These are phyloP conservation scores for Poronia punctata DNA, from an alignment of 495 filamentous ascomycete genomes.

Conservation along the genomic window DNA sequence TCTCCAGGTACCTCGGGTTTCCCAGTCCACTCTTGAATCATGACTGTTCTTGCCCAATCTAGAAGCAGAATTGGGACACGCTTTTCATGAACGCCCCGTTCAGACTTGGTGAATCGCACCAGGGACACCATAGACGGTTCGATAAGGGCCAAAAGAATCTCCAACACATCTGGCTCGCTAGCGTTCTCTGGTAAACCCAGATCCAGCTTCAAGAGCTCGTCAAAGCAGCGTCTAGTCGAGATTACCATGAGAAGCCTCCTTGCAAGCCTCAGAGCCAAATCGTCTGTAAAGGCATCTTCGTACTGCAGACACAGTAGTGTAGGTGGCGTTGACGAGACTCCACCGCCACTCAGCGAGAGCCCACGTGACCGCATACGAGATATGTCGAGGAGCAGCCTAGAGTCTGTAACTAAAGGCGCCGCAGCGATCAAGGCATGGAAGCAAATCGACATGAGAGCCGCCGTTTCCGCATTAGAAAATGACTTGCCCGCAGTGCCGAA, in stretches of 20 bases:
- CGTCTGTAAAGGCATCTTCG: conserved; percentile 48
- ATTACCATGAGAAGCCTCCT: conserved; percentile 46
- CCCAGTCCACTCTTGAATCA: conserved; percentile 73
- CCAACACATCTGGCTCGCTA: conserved; percentile 36
- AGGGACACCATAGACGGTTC: conserved; percentile 34
- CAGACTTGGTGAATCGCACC: conserved; percentile 39
- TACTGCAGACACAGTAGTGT: conserved; percentile 44
- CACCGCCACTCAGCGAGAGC: conserved; percentile 29
- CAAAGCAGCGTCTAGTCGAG: conserved; percentile 37
- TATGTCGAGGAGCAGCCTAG: conserved; percentile 40
- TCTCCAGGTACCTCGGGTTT: conserved; percentile 58
- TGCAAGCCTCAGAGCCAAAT: conserved; percentile 44
- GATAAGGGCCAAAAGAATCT: conserved; percentile 40
- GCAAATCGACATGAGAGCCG: conserved; percentile 44
- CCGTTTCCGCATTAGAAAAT: conserved; percentile 40
- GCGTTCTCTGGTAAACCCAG: conserved; percentile 16
- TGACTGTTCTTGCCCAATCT: conserved; percentile 70
- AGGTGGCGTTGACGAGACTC: conserved; percentile 30
- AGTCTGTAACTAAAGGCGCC: conserved; percentile 39
- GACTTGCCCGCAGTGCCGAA: conserved; percentile 29
- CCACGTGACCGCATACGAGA: conserved; percentile 46
- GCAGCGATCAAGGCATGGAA: conserved; percentile 47
- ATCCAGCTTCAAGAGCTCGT: conserved; percentile 34
- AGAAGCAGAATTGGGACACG: conserved; percentile 53
- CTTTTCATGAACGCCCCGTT: conserved; percentile 42